Evolutionary conservation across 2,329 filamentous ascomycete species (phyloP).

Genomic region (Zalaria obscura): DNA sequence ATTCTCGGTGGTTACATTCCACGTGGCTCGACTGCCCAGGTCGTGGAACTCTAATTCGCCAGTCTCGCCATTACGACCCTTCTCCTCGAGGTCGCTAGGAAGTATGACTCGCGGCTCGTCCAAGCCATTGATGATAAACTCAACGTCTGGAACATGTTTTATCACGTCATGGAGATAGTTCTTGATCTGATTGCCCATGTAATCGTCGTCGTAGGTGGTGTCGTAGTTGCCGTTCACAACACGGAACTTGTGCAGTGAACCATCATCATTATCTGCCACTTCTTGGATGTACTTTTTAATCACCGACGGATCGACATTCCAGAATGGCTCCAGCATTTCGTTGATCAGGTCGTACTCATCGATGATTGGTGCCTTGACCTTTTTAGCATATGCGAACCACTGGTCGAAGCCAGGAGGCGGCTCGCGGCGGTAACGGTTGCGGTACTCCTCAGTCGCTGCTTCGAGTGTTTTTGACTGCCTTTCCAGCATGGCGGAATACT

Average conservation of each 20-base stretch:
- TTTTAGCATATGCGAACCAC: conserved; percentile 1
- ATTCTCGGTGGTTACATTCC: not conserved
- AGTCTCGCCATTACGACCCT: not conserved
- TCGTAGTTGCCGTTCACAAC: not conserved
- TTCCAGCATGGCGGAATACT: not conserved
- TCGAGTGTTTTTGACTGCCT: conserved; percentile 1
- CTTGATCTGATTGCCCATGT: conserved; percentile 1
- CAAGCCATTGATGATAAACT: conserved; percentile 32
- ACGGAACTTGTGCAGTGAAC: not conserved
- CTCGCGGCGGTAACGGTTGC: not conserved
- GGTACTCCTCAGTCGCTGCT: not conserved
- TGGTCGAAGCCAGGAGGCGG: conserved; percentile 1
- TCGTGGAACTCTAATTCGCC: not conserved
- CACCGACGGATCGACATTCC: conserved; percentile 1
- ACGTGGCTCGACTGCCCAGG: not conserved
- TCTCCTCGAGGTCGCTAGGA: conserved; percentile 1
- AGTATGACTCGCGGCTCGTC: conserved; percentile 34
- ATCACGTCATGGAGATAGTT: conserved; percentile 1
- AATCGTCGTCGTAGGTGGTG: not conserved
- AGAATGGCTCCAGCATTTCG: conserved; percentile 1
- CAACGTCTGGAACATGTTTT: conserved; percentile 21
- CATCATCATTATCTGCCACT: not conserved
- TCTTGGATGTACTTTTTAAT: not conserved
- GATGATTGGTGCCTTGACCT: not conserved
- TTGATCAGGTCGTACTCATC: conserved; percentile 1